Percentiles rank a stretch among this genome's conserved stretches.
Evolutionary conservation across 2,329 filamentous ascomycete genomes (phyloP).

Genomic region (Aspergillus arachidicola): DNA sequence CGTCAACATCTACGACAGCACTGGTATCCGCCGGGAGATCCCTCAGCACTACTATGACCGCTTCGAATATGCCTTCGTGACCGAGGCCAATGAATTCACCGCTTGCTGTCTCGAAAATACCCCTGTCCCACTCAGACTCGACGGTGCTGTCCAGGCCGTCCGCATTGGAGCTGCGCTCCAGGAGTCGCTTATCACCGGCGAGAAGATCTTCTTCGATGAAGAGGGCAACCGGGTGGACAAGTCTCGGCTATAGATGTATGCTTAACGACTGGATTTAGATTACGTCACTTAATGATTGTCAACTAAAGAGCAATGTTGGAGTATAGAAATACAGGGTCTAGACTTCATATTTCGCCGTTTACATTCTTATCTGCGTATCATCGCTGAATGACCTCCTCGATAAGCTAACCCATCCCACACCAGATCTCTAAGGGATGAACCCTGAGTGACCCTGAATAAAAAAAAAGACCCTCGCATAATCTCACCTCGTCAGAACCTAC

Average conservation of each 20-base stretch:
- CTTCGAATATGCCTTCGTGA: conserved; percentile 66
- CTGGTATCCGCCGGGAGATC: conserved; percentile 61
- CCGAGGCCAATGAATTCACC: conserved; percentile 67
- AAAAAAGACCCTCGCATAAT: not conserved
- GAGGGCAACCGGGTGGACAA: conserved; percentile 50
- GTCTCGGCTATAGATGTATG: conserved; percentile 12
- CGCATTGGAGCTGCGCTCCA: conserved; percentile 64
- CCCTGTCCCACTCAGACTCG: conserved; percentile 58
- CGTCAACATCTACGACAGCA: conserved; percentile 58
- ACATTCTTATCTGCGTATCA: not conserved
- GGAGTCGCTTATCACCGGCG: conserved; percentile 57
- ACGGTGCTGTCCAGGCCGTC: conserved; percentile 59
- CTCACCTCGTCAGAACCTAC: not conserved
- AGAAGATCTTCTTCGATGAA: conserved; percentile 63
- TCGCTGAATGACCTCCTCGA: not conserved
- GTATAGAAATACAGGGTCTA: not conserved
- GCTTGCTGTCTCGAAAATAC: conserved; percentile 59
- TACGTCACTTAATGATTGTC: not conserved
- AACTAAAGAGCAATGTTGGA: not conserved
- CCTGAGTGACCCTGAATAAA: not conserved
- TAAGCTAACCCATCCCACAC: no score
- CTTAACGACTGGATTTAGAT: not conserved
- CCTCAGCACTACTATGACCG: conserved; percentile 66
- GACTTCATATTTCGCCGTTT: not conserved
- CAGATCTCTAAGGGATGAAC: not conserved